phyloP scores from a whole-genome alignment of 2,329 filamentous ascomycete species.

The Daldinia sp. region DNA sequence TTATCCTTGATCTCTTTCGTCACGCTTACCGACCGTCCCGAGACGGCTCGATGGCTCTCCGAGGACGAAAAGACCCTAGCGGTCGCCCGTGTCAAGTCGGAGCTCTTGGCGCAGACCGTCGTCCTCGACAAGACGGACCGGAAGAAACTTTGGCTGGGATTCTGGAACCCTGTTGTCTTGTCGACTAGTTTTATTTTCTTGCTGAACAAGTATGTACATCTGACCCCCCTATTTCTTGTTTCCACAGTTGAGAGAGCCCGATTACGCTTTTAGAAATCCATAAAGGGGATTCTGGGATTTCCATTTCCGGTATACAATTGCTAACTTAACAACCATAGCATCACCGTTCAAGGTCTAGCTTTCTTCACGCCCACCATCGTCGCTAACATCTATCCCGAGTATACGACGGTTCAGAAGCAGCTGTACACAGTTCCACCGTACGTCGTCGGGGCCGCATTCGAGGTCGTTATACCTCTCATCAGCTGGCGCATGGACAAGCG shows the following conservation, averaged over 20 bases:
- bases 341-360: constrained; percentile 74
- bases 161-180: constrained; percentile 65
- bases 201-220: constrained; percentile 39
- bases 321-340: constrained; percentile 43
- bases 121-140: constrained; percentile 70
- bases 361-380: constrained; percentile 78
- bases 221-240: not conserved
- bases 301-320: not conserved
- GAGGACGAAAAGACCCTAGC: constrained; percentile 73
- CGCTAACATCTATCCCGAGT: constrained; percentile 69
- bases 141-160: constrained; percentile 67
- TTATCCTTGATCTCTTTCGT: constrained; percentile 68
- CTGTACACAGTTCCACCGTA: constrained; percentile 77
- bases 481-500: constrained; percentile 68
- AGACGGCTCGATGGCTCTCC: constrained; percentile 71
- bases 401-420: constrained; percentile 68
- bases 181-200: constrained; percentile 42
- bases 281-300: too few species aligned
- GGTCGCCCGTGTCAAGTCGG: constrained; percentile 72
- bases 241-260: not conserved
- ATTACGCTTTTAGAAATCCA: too few species aligned
- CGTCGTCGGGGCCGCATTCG: constrained; percentile 73
- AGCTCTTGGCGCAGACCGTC: constrained; percentile 68
- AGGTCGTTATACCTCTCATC: constrained; percentile 66
- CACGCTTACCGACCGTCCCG: constrained; percentile 73